A percentile compares a stretch with the other conserved stretches of the same genome.
Conservation (phyloP, 371 early-diverging fungal species). For the Mortierella sp. region DNA sequence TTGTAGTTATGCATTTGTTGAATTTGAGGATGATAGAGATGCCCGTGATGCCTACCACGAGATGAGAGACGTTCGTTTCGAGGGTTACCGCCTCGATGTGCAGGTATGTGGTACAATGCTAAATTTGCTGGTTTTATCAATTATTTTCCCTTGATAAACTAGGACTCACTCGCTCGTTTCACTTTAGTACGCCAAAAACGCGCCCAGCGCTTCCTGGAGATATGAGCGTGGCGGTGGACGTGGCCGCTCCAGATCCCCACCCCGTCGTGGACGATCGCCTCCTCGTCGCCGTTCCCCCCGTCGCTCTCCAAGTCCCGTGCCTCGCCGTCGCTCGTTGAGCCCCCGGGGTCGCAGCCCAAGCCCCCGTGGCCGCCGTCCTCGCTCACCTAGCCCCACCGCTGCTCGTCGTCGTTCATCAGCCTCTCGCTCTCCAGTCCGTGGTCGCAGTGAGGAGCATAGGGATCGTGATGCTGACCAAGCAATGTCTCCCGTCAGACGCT, state of each 20-base stretch:
- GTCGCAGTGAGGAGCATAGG: slow-evolving; percentile 12
- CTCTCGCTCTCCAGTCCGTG: slow-evolving; percentile 16
- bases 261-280: slow-evolving; percentile 33
- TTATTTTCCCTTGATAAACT: not conserved
- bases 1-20: slow-evolving; percentile 64
- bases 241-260: too few species aligned
- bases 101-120: slow-evolving; percentile 65
- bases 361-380: not conserved
- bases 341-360: not conserved
- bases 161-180: too few species aligned
- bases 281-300: slow-evolving; percentile 50
- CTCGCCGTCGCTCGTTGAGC: slow-evolving; percentile 45
- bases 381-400: slow-evolving; percentile 3
- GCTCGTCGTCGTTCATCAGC: slow-evolving; percentile 6
- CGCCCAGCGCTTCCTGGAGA: slow-evolving; percentile 75
- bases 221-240: slow-evolving; percentile 61
- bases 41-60: slow-evolving; percentile 91
- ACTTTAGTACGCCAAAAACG: slow-evolving; percentile 82
- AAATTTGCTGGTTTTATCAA: too few species aligned
- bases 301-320: slow-evolving; percentile 44
- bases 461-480: not conserved
- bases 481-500: slow-evolving; percentile 23
- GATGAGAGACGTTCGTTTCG: slow-evolving; percentile 87
- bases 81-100: slow-evolving; percentile 81
- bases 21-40: slow-evolving; percentile 90